Percentiles rank a stretch among this genome's conserved stretches.
Evolutionary conservation across 192 early-diverging fungal species (phyloP).

Genomic region (Entomortierella chlamydospora): DNA sequence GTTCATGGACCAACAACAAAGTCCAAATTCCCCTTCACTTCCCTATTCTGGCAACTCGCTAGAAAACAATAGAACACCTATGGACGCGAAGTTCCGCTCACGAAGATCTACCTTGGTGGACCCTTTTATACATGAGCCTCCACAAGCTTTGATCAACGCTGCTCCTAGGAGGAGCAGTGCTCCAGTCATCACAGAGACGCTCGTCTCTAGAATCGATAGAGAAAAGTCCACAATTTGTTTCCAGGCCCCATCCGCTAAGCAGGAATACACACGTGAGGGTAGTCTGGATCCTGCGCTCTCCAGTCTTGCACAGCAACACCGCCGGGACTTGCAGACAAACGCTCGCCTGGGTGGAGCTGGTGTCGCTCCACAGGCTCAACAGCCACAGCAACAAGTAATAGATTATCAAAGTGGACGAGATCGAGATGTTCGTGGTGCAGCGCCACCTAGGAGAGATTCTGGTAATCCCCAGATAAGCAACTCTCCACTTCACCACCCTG

Average conservation of each 20-base stretch:
- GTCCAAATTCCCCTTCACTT: neutral
- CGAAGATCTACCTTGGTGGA: slow-evolving; percentile 13
- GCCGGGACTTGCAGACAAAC: slow-evolving; percentile 28
- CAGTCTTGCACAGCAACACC: slow-evolving; percentile 40
- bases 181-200: slow-evolving; percentile 19
- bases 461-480: neutral
- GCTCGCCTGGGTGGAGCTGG: slow-evolving; percentile 10
- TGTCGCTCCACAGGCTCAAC: neutral
- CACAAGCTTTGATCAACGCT: neutral
- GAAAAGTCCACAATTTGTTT: slow-evolving; percentile 47
- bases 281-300: slow-evolving; percentile 33
- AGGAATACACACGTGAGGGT: slow-evolving; percentile 19
- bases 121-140: neutral
- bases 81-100: neutral
- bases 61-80: neutral
- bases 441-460: slow-evolving; percentile 16
- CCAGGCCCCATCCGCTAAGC: slow-evolving; percentile 12
- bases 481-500: slow-evolving; percentile 10
- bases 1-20: slow-evolving; percentile 8
- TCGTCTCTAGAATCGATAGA: slow-evolving; percentile 34
- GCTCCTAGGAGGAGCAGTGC: slow-evolving; percentile 22
- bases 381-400: neutral
- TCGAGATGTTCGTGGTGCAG: neutral
- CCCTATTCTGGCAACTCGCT: neutral
- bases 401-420: no score